Conservation (phyloP, 768 basidiomycete species). For the Udeniomyces megalosporus region DNA sequence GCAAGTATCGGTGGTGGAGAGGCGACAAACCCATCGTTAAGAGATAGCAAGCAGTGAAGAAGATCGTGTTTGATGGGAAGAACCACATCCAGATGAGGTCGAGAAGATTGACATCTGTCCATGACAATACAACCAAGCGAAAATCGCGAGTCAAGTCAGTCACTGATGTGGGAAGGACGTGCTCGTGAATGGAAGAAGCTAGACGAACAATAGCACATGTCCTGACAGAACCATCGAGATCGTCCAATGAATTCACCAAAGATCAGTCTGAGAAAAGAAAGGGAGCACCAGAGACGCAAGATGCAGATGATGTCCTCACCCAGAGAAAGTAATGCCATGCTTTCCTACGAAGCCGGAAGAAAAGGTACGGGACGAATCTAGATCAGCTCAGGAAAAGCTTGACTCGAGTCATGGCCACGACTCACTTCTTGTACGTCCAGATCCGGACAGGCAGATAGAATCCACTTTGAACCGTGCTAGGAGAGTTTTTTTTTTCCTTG, state of each 20-base stretch:
- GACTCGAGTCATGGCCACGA: neutral
- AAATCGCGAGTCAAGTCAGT: constrained; percentile 42
- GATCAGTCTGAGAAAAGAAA: no score
- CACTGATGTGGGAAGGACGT: neutral
- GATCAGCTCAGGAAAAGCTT: constrained; percentile 18
- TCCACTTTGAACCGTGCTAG: constrained; percentile 46
- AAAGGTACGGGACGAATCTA: no score
- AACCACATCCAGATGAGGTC: constrained; percentile 85
- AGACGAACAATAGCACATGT: constrained; percentile 13
- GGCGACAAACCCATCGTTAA: constrained; percentile 50
- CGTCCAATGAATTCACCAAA: no score
- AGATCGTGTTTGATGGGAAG: constrained; percentile 52
- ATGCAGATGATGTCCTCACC: no score
- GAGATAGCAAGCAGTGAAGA: constrained; percentile 86
- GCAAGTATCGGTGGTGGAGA: neutral
- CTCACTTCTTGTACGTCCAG: constrained; percentile 59
- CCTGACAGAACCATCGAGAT: no score
- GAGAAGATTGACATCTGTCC: constrained; percentile 51
- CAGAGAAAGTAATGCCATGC: constrained; percentile 6
- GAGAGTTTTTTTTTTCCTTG: no score
- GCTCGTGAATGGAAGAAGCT: neutral
- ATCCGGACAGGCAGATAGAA: constrained; percentile 68
- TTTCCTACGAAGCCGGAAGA: constrained; percentile 10
- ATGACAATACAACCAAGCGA: neutral
- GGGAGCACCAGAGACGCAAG: no score